Base-by-base conservation (phyloP, 2,329 filamentous ascomycete genomes). In the Byssochlamys sp. region DNA sequence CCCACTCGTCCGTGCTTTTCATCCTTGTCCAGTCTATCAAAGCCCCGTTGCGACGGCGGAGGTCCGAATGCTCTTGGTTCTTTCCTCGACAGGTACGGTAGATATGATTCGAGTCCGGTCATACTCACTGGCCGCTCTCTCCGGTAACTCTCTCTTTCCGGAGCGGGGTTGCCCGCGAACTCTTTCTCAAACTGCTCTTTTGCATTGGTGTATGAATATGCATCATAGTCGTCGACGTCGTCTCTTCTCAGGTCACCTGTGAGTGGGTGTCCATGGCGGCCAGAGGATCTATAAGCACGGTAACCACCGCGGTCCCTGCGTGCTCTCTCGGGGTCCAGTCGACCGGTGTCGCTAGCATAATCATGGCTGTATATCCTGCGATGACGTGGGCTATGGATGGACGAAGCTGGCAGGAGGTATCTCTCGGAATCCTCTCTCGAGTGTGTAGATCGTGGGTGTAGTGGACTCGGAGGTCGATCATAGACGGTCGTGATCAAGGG, bases 141-240 rank as follows among this genome's bases (percentile, higher is more conserved):
- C 4, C 67, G 65, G 28, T 62, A 61, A 31, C 60, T 59, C 14
- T 60, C 61, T 11, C 66, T 60, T 26, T 64, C 66, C 53, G 67
- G 65, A 57, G 68, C 73, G 49, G 73, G 58, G 39, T 69, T 66
- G 26, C 71, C 71, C 10, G 69, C 69, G n/a, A 71, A 74, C 54
- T 79, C 77, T 49, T 74, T 70, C 28, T 78, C 72, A 59, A 78
- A 77, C 56, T 78, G 75, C 56, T 79, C 76, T 39, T 71, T 71
- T 2, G 76, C 71, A 5, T 72, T 76, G 12, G 77, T 80, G 59
- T 79, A 79, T 11, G 76, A 78, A 60, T 77, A 78, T 5, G 73
- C 72, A 62, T 75, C 70, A 52, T 72, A 70, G 19, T 73, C 65
- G 54, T 75, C 73, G 59, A 76, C 72, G 52, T 75, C 71, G 26